Conservation (phyloP, 495 filamentous ascomycete genomes). For the Penicillium diatomitis region DNA sequence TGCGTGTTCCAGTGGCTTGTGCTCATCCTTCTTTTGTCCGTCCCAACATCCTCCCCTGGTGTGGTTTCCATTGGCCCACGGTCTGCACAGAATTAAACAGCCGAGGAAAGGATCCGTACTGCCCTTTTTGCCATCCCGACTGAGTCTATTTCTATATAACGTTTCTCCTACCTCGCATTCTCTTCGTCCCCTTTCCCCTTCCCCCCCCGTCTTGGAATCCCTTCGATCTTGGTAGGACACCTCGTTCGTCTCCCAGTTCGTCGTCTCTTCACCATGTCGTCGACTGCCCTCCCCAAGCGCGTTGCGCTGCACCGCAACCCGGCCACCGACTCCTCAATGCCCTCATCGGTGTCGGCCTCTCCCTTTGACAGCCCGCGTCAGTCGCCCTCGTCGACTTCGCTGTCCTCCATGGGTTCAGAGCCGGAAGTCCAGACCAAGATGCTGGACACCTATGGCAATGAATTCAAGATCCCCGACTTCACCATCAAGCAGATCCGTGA, state of each 20-base stretch:
- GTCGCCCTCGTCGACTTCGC: slow-evolving; percentile 79
- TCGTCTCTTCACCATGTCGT: slow-evolving; percentile 37
- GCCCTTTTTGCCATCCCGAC: not conserved
- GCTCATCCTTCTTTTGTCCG: not conserved
- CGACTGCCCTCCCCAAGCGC: slow-evolving; percentile 48
- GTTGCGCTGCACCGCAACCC: slow-evolving; percentile 42
- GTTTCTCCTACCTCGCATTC: not conserved
- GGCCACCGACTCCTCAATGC: slow-evolving; percentile 49
- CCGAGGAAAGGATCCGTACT: not conserved
- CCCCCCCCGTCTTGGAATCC: too few relatives aligned
- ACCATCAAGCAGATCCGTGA: slow-evolving; percentile 63
- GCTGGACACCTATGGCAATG: slow-evolving; percentile 57
- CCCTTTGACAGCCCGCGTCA: slow-evolving; percentile 60
- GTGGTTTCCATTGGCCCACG: slow-evolving; percentile 4
- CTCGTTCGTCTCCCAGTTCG: not conserved
- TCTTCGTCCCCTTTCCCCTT: too few relatives aligned
- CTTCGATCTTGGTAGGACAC: not conserved
- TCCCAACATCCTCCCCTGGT: slow-evolving; percentile 1
- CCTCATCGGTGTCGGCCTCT: slow-evolving; percentile 55
- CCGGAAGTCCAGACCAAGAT: slow-evolving; percentile 42
- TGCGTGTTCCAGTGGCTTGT: not conserved
- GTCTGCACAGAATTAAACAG: slow-evolving; percentile 1
- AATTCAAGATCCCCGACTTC: slow-evolving; percentile 61
- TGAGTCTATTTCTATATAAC: not conserved
- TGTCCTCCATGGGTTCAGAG: slow-evolving; percentile 76